Conservation (phyloP, 345 rosid species). For the Euphorbia lathyris region DNA sequence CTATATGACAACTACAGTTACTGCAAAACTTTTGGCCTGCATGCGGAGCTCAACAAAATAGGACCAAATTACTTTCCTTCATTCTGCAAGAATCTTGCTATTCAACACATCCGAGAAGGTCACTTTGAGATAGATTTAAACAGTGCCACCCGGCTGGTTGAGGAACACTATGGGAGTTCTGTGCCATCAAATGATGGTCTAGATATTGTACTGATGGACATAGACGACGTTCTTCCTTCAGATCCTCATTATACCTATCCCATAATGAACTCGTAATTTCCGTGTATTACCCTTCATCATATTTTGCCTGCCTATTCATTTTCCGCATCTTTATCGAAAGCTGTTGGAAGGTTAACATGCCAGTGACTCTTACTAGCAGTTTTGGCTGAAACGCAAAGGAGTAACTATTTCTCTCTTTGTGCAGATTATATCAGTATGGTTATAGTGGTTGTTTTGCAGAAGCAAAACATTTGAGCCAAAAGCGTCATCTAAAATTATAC, state of each 20-base stretch:
- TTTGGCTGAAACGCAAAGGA: not conserved
- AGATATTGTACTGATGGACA: conserved; percentile 62
- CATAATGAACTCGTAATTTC: conserved; percentile 34
- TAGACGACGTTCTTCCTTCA: conserved; percentile 47
- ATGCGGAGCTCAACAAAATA: conserved; percentile 59
- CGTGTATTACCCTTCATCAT: not conserved
- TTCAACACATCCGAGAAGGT: conserved; percentile 42
- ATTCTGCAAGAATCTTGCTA: conserved; percentile 47
- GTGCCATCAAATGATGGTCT: conserved; percentile 32
- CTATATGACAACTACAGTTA: conserved; percentile 34
- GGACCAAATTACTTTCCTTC: conserved; percentile 45
- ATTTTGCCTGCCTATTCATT: not conserved
- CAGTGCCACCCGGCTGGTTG: conserved; percentile 39
- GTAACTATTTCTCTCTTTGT: not conserved
- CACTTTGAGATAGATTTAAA: conserved; percentile 53
- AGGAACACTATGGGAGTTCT: conserved; percentile 38
- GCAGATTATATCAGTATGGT: conserved; percentile 33
- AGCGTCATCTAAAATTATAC: conserved; percentile 38
- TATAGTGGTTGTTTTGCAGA: conserved; percentile 37
- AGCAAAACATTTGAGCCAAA: conserved; percentile 39
- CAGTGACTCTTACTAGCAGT: not conserved
- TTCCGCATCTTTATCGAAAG: not conserved
- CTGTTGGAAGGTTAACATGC: not conserved
- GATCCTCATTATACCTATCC: conserved; percentile 11
- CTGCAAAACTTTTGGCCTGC: conserved; percentile 51